Base-by-base conservation (phyloP, 768 basidiomycete species). In the Phylloporus rhodoxanthus region DNA sequence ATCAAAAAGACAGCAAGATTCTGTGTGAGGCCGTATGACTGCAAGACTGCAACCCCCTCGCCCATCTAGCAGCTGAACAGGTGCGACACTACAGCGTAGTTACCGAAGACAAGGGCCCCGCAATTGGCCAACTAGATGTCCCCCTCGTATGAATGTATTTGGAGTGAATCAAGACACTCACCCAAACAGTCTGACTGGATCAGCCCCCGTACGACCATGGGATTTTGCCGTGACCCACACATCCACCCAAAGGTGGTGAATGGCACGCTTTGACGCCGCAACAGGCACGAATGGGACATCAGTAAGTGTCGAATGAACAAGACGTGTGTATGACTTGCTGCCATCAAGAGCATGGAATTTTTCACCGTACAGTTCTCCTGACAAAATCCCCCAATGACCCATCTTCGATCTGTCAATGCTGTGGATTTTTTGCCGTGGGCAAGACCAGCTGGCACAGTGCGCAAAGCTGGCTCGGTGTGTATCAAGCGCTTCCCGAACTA, bases 91-190 rank as follows among this genome's bases (percentile, higher is more conserved):
- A 10, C 37, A 6, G 13, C 15, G 45, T 23, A 8, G 29, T 19
- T 17, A 9, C 8, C 8, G 1, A 8, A 36, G 26, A 10, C 47
- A 23, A 46, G 39, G 17, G 20, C 30, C 48, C 19, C 53, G n/a
- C 39, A 42, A 51, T 45, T 4, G 46, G 40, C 42, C 47, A 43
- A 48, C 45, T 14, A 49, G 43, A 50, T 60, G 55, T 62, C 50
- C 63, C 62, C 62, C 50, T 32, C 54, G 39, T 45, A 54, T 65
- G 57, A 55, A 55, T 53, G 51, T 47, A 48, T 51, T 25, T 52
- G 33, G 65, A 64, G 62, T 65, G 63, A 65, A 54, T 39, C 63
- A 63, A 67, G 63, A 63, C 65, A 62, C 65, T 65, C 60, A 60
- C 65, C 25, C 36, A 40, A 33, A 47, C 45, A 39, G 54, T 54